phyloP scores from a whole-genome alignment of 371 early-diverging fungal genomes.

The Dichotomocladium elegans region DNA sequence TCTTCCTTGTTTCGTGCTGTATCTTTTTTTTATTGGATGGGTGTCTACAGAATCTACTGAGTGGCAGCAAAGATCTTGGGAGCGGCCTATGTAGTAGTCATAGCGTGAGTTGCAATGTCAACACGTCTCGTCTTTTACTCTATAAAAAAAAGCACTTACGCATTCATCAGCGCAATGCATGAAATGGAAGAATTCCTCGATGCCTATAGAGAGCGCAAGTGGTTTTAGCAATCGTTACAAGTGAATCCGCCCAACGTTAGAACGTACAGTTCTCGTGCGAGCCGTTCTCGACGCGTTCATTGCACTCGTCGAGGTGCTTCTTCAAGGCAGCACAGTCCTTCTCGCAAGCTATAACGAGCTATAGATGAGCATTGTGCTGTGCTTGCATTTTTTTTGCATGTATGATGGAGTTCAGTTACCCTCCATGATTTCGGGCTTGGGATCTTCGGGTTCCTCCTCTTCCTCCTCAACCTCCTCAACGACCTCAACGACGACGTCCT shows the following conservation, averaged over 20 bases:
- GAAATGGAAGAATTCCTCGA: constrained; percentile 59
- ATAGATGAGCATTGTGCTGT: neutral
- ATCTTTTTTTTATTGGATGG: neutral
- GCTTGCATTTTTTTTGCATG: no score
- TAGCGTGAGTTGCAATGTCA: no score
- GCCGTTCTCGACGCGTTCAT: constrained; percentile 55
- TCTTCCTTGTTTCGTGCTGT: no score
- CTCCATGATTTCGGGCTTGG: constrained; percentile 45
- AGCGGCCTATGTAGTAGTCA: constrained; percentile 32
- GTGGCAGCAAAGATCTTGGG: constrained; percentile 49
- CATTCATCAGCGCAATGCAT: constrained; percentile 58
- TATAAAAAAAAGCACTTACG: constrained; percentile 30
- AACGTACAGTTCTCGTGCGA: constrained; percentile 48
- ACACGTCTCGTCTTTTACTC: neutral
- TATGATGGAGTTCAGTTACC: constrained; percentile 20
- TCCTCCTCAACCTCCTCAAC: constrained; percentile 23
- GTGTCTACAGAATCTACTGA: constrained; percentile 17
- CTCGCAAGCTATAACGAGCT: constrained; percentile 35
- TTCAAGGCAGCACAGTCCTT: constrained; percentile 43
- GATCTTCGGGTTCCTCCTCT: constrained; percentile 30
- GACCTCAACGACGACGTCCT: constrained; percentile 14
- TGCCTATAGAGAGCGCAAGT: constrained; percentile 24
- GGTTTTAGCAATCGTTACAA: neutral
- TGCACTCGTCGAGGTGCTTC: constrained; percentile 55
- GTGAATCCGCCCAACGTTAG: neutral